Base-by-base conservation (phyloP, 495 filamentous ascomycete species). In the Penicillium odoratum region DNA sequence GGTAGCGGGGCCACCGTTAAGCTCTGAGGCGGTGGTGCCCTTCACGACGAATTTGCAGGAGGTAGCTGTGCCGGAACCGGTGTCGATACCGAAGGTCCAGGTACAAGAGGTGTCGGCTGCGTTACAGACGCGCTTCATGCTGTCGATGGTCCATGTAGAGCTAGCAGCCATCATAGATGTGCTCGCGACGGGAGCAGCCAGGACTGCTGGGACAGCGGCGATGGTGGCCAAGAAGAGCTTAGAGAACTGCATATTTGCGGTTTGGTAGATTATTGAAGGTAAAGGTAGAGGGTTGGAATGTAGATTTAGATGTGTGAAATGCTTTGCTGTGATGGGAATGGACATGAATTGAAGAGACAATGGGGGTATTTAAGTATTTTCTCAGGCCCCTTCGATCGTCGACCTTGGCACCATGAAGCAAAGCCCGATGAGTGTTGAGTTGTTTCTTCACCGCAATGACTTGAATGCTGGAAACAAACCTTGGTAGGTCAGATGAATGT, bases 111-210 rank as follows among this genome's bases (percentile, higher is more conserved):
- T 77, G 69, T 82, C 69, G 36, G 48, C 64, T 31, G 45, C 42
- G 68, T 78, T 75, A 77, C 80, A 83, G 57, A 66, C 68, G 30
- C 81, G 80, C 62, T 70, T 73, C 57, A 83, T 73, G 45, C 58
- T 57, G 55, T 67, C 43, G 61, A 84, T 76, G 46, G 74, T 82
- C 81, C 81, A 83, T 50, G 78, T 48, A 4, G 73, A 62, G 28
- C 68, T 64, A 13, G 66, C 59, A 13, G 72, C 73, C 59, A 74
- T 73, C 70, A 76, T 78, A 43, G 72, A 64, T 46, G 66, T 62
- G 30, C 55, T 53, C 33, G 55, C 49, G 11, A 51, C 57, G n/a
- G 73, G 74, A 30, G 75, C 66, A 45, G 79, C 72, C 50, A 78
- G 59, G 65, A 73, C 67, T 25, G 74, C 63, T 46, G 69, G 53